Evolutionary conservation across 345 rosid genomes (phyloP).

Genomic region (Citropsis articulata): DNA sequence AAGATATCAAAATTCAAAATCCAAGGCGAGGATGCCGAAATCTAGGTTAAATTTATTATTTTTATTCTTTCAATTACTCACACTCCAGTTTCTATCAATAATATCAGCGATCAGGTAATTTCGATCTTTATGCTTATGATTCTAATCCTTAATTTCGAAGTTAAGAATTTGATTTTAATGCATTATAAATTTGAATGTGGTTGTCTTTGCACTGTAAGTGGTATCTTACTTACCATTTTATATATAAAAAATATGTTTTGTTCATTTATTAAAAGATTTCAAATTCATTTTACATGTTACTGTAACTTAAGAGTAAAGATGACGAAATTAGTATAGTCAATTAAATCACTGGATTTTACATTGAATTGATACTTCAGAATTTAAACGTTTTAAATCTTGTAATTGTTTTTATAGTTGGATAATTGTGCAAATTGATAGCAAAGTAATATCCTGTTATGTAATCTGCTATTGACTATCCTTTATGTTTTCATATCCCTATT

Average conservation of each 20-base stretch:
- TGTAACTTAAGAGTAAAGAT: too few species aligned
- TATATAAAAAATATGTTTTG: background rate
- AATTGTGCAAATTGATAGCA: background rate
- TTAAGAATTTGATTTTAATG: background rate
- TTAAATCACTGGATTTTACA: background rate
- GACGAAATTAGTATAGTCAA: background rate
- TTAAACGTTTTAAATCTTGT: background rate
- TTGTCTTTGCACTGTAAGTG: background rate
- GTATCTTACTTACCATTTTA: background rate
- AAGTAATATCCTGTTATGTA: background rate
- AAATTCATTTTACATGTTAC: background rate
- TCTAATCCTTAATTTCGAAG: background rate
- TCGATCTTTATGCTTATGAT: background rate
- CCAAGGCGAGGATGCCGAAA: slow-evolving; percentile 36
- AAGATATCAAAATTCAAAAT: background rate
- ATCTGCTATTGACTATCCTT: too few species aligned
- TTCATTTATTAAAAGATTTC: background rate
- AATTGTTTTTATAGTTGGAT: background rate
- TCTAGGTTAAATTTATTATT: slow-evolving; percentile 26
- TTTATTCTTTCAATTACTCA: slow-evolving; percentile 32
- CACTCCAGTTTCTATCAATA: slow-evolving; percentile 26
- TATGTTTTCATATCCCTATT: too few species aligned
- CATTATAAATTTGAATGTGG: background rate
- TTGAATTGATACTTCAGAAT: background rate
- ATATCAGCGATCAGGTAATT: slow-evolving; percentile 54